A percentile compares a stretch with the other conserved stretches of the same genome.
These are phyloP conservation scores for Bullera alba DNA, from an alignment of 768 basidiomycete genomes.

Conservation along the genomic window DNA sequence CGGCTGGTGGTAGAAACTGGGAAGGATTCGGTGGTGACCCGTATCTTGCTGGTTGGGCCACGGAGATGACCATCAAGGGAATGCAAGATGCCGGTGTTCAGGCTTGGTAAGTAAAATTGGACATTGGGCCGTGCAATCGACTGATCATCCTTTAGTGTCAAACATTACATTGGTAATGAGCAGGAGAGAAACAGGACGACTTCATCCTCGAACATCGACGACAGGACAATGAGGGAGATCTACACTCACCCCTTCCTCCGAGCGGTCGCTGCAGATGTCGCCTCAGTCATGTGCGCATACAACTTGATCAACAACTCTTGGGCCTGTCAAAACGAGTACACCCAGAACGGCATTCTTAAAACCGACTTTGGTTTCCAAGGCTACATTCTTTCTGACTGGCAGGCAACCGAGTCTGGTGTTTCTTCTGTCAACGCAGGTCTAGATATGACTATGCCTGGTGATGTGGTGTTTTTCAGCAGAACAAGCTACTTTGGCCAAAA, in stretches of 20 bases:
- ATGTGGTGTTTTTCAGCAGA: conserved; percentile 33
- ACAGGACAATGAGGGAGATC: conserved; percentile 56
- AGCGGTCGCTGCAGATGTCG: conserved; percentile 60
- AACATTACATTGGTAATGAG: conserved; percentile 47
- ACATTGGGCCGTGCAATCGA: neutral
- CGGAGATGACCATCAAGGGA: conserved; percentile 72
- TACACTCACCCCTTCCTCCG: conserved; percentile 48
- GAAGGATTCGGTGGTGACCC: conserved; percentile 91
- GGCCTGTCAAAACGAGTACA: conserved; percentile 44
- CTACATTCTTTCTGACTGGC: conserved; percentile 44
- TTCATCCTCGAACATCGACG: conserved; percentile 62
- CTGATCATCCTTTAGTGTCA: conserved; percentile 12
- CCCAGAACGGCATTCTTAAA: conserved; percentile 45
- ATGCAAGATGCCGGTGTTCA: conserved; percentile 71
- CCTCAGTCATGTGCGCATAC: conserved; percentile 52
- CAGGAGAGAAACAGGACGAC: conserved; percentile 48
- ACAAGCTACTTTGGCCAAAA: conserved; percentile 58
- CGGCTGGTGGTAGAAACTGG: conserved; percentile 74
- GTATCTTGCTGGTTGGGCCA: conserved; percentile 62
- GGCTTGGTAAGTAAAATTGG: conserved; percentile 52
- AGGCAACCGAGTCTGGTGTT: conserved; percentile 38
- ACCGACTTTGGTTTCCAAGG: conserved; percentile 47
- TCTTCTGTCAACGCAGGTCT: conserved; percentile 29
- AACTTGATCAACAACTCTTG: conserved; percentile 45
- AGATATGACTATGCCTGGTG: conserved; percentile 49